Base-by-base conservation (phyloP, 2,329 filamentous ascomycete genomes). In the Tympanopsis confertula region DNA sequence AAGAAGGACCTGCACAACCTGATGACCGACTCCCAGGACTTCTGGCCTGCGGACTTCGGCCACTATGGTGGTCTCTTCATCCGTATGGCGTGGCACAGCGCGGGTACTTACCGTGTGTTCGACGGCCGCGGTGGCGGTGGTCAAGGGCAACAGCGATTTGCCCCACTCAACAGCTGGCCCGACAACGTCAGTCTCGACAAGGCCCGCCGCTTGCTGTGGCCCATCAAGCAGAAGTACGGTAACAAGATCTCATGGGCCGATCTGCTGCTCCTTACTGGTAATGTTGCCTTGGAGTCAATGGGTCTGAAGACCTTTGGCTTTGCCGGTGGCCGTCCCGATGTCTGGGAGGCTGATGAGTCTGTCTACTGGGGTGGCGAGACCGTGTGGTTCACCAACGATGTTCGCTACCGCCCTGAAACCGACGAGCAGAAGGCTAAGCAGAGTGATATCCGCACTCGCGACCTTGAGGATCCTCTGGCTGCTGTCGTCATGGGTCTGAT, bases 171-270 rank as follows among this genome's bases (percentile, higher is more conserved):
- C 71, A 77, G 76, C 65, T 87, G 82, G 82, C 82, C 82, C 30
- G 82, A 87, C 62, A 87, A 87, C 47, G 78, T 76, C 51, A 78
- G 68, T 49, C 71, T 87, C 38, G 82, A 87, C 71, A 87, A 87
- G 71, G 82, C 82, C 20, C 82, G 82, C 40, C 81, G 82, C 45
- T 72, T 87, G 39, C 65, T 87, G 30, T 86, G 81, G 78, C 82
- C 82, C 40, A 77, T 87, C 63, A 87, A 87, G 73, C 81, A 85
- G 49, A 87, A 87, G 69, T 87, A 87, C 47, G 82, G 82, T 56
- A 76, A 75, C 68, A 85, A 83, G 66, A 82, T 87, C 58, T 86
- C 82, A 0, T 87, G 82, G 82, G 78, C 82, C 18, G 82, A 87
- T 53, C 61, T 87, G 41, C 56, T 81, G 36, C 66, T 86, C 40